Evolutionary conservation across 768 basidiomycete species (phyloP), one percentile per base, ranked within the genome.

Genomic region (Filobasidium floriforme): DNA sequence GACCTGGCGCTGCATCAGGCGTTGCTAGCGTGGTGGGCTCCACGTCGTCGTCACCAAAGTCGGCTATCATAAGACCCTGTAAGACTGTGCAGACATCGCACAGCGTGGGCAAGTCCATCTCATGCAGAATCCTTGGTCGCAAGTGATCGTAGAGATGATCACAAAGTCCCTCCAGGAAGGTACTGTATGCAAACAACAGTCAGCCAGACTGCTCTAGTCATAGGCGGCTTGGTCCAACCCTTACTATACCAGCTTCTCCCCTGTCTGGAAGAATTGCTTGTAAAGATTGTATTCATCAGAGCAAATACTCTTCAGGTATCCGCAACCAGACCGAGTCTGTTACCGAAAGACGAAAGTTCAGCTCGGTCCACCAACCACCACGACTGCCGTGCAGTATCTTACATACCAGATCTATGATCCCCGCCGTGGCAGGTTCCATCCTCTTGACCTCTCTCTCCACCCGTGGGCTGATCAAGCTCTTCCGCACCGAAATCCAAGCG

Each of bases 81-180:
- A 99, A 82, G 22, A 99, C 90, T 0, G 91, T 97, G 81, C 94
- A 99, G 28, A 97, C 90, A 76, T 93, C 89, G 75, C 92, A 93
- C 1, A 99, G 85, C 0, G 86, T 87, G 0, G 88, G 87, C 55
- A 99, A 84, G 5, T 88, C 86, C 0, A 88, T 87, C 73, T 97
- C 94, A 72, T 97, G 93, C 1, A 97, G 83, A 68, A 99, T 97
- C 5, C 93, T 87, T 6, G 94, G 96, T 0, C 94, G 88, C 0
- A 99, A 85, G 69, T 93, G 91, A 75, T 98, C 96, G 75, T 93
- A 96, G 41, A 99, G 85, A 71, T 91, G 85, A 79, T 97, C 94
- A 71, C 92, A 97, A 0, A 98, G 83, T 1, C 84, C 87, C 80
- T 96, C 92, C 26, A 99, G 83, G 79, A 91, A 97, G 67, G 85